Conservation (phyloP, 2,329 filamentous ascomycete genomes). For the Volutella citrinella region DNA sequence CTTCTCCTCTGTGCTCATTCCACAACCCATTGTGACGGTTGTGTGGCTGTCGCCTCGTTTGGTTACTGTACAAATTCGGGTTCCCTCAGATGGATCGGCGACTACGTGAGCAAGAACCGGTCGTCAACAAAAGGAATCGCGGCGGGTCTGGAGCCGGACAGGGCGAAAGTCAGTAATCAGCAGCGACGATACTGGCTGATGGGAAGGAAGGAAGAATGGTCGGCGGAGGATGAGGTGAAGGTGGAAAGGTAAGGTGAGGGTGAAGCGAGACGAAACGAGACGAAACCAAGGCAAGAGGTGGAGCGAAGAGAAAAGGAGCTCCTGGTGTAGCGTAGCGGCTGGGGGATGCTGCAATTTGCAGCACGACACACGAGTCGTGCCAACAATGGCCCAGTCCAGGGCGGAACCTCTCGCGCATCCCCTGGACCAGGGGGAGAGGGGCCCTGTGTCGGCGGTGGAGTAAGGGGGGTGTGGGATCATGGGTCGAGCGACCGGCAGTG, state of each 20-base stretch:
- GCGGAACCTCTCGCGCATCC: conserved; percentile 28
- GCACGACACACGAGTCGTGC: conserved; percentile 30
- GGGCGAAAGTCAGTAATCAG: conserved; percentile 11
- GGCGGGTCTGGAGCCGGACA: conserved; percentile 15
- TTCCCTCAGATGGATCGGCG: conserved; percentile 9
- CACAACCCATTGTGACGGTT: conserved; percentile 88
- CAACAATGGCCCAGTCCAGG: conserved; percentile 26
- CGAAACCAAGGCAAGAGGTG: conserved; percentile 23
- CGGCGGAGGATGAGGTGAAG: conserved; percentile 16
- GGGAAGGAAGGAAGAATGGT: conserved; percentile 17
- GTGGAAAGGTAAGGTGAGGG: conserved; percentile 21
- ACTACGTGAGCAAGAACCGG: too few relatives aligned
- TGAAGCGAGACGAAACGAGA: conserved; percentile 19
- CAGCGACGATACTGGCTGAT: conserved; percentile 18
- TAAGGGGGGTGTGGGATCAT: conserved; percentile 12
- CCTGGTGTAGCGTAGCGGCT: conserved; percentile 26
- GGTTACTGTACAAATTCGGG: conserved; percentile 10
- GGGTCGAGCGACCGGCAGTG: conserved; percentile 1
- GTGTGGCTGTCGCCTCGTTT: conserved; percentile 18
- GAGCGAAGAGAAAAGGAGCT: conserved; percentile 28
- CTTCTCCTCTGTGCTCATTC: conserved; percentile 99
- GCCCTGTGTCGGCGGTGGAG: conserved; percentile 15
- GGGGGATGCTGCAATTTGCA: conserved; percentile 29
- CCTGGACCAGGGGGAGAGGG: conserved; percentile 26
- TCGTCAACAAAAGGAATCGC: too few relatives aligned